phyloP scores from a whole-genome alignment of 164 flowering plant species.

The Nymphaea colorata region DNA sequence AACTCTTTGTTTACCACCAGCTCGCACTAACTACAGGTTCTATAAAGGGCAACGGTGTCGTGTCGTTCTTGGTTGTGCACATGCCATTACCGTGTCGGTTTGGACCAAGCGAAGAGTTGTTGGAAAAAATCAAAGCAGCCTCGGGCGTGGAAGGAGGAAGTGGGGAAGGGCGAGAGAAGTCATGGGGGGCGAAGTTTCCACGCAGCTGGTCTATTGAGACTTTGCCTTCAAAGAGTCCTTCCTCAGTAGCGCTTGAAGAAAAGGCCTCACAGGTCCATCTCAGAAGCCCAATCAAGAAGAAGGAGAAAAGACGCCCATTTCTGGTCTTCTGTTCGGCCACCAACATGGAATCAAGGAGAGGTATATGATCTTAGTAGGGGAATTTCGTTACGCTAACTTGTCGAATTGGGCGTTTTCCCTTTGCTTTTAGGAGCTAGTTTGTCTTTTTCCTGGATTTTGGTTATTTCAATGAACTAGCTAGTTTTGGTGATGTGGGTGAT shows the following conservation, averaged over 20 bases:
- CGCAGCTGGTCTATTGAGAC: neutral
- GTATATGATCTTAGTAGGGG: neutral
- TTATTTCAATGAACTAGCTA: neutral
- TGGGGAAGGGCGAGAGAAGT: neutral
- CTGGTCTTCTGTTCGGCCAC: neutral
- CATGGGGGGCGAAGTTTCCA: neutral
- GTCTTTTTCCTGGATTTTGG: neutral
- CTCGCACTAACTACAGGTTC: too few species aligned
- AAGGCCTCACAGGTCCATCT: neutral
- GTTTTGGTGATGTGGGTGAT: neutral
- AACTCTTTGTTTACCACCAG: too few species aligned
- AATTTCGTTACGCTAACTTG: neutral
- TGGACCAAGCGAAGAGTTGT: too few species aligned
- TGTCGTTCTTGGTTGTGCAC: too few species aligned
- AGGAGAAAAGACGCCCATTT: neutral
- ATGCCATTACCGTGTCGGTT: too few species aligned
- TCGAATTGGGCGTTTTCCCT: neutral
- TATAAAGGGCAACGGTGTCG: too few species aligned
- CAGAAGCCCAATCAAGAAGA: neutral
- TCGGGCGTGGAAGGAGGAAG: conserved; percentile 12
- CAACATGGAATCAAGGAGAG: neutral
- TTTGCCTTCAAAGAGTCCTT: neutral
- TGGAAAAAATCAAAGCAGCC: too few species aligned
- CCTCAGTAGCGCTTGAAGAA: too few species aligned
- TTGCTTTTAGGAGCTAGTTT: neutral